These are phyloP conservation scores for Lipomyces anomalus DNA, from an alignment of 805 yeast genomes.

Conservation along the genomic window DNA sequence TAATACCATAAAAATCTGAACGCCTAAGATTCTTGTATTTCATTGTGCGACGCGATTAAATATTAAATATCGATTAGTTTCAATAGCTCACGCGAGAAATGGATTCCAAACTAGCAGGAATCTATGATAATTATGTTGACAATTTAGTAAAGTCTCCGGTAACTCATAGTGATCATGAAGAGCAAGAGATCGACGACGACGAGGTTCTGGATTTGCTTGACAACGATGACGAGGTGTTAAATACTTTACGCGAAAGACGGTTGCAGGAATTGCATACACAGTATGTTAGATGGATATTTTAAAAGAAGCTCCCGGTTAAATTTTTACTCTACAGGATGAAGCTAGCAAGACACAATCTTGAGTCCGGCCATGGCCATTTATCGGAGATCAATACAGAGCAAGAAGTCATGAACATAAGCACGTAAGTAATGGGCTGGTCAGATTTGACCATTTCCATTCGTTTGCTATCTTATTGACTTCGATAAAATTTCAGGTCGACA, in stretches of 20 bases:
- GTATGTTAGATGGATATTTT: conserved; percentile 15
- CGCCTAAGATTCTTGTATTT: not conserved
- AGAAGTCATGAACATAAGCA: conserved; percentile 48
- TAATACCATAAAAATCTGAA: not conserved
- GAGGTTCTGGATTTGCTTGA: conserved; percentile 33
- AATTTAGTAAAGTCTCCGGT: not conserved
- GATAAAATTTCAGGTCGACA: conserved; percentile 16
- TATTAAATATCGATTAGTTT: not conserved
- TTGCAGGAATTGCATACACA: conserved; percentile 50
- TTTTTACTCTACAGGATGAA: conserved; percentile 33
- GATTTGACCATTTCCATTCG: not conserved
- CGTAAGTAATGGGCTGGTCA: too few species aligned
- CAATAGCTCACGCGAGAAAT: not conserved
- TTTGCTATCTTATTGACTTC: not conserved
- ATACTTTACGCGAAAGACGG: conserved; percentile 57
- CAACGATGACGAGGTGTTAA: conserved; percentile 44
- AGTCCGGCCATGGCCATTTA: conserved; percentile 43
- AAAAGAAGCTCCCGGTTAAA: not conserved
- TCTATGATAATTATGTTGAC: not conserved
- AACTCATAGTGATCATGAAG: not conserved
- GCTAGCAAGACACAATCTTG: conserved; percentile 34
- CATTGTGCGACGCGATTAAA: not conserved
- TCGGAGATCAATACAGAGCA: conserved; percentile 42
- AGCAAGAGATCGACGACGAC: conserved; percentile 21
- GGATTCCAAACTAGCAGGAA: not conserved